Conservation (phyloP, 495 filamentous ascomycete genomes). For the Penicillium silybi region DNA sequence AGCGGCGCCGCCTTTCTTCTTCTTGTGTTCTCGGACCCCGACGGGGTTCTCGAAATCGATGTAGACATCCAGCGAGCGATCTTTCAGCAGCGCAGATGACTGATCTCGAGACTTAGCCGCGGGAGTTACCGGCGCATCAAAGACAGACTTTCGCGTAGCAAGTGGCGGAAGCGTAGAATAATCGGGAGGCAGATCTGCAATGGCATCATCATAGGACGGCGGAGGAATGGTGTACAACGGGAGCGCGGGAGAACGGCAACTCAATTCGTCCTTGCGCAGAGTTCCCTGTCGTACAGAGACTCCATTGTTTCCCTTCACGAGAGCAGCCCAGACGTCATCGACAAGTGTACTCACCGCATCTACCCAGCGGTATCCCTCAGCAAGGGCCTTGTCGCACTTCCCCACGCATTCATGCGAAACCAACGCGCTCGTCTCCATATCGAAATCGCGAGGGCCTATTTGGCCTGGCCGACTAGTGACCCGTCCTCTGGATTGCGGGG, state of each 20-base stretch:
- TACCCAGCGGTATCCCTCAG: neutral
- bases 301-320: neutral
- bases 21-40: conserved; percentile 46
- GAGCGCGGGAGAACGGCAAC: conserved; percentile 11
- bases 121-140: conserved; percentile 17
- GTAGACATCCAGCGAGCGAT: conserved; percentile 25
- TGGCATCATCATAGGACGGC: conserved; percentile 42
- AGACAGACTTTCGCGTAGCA: conserved; percentile 20
- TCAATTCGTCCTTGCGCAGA: conserved; percentile 12
- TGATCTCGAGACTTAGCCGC: conserved; percentile 33
- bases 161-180: conserved; percentile 31
- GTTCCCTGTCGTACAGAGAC: no score
- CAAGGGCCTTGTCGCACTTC: neutral
- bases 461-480: conserved; percentile 12
- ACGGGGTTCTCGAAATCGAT: conserved; percentile 52
- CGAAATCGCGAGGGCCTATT: conserved; percentile 15
- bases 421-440: conserved; percentile 14
- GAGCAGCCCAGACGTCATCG: conserved; percentile 12
- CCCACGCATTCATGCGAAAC: neutral
- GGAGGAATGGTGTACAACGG: conserved; percentile 29
- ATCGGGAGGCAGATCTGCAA: conserved; percentile 41
- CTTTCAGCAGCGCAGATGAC: conserved; percentile 32
- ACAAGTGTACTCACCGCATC: conserved; percentile 6
- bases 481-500: conserved; percentile 6
- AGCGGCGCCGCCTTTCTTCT: conserved; percentile 28